Evolutionary conservation across 1,284 basidiomycete species (phyloP).

Genomic region (Trichosporon faecale): DNA sequence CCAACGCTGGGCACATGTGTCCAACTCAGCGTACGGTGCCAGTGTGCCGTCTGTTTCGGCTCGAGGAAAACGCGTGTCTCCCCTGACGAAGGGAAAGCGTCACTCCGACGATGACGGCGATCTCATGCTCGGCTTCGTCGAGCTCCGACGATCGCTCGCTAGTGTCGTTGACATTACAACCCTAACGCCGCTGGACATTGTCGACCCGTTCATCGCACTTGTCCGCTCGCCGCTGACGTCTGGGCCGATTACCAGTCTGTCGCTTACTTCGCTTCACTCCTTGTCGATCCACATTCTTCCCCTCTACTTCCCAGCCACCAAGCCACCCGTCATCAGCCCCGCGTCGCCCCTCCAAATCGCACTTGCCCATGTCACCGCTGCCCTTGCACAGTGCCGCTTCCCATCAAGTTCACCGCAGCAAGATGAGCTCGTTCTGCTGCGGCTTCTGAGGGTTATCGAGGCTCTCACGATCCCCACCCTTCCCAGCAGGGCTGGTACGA

Average conservation of each 20-base stretch:
- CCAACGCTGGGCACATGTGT: slow-evolving; percentile 75
- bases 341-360: slow-evolving; percentile 55
- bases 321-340: slow-evolving; percentile 29
- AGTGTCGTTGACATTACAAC: slow-evolving; percentile 64
- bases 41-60: slow-evolving; percentile 29
- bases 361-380: slow-evolving; percentile 78
- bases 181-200: slow-evolving; percentile 59
- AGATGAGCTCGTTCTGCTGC: slow-evolving; percentile 91
- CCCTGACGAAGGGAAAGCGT: slow-evolving; percentile 18
- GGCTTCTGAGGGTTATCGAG: slow-evolving; percentile 86
- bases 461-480: slow-evolving; percentile 67
- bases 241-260: slow-evolving; percentile 87
- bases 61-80: background rate
- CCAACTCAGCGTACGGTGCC: slow-evolving; percentile 34
- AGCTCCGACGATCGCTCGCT: slow-evolving; percentile 72
- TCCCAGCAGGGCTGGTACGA: slow-evolving; percentile 14
- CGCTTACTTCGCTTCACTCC: slow-evolving; percentile 79
- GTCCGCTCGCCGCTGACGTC: slow-evolving; percentile 90
- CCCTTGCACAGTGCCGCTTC: slow-evolving; percentile 94
- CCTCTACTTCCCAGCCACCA: slow-evolving; percentile 50
- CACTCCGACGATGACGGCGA: slow-evolving; percentile 55
- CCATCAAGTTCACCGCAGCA: slow-evolving; percentile 93
- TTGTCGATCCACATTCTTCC: slow-evolving; percentile 74
- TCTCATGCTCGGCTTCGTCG: slow-evolving; percentile 84
- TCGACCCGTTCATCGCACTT: slow-evolving; percentile 88